Base-by-base conservation (phyloP, 306 rosid genomes). In the Begonia peltatifolia region DNA sequence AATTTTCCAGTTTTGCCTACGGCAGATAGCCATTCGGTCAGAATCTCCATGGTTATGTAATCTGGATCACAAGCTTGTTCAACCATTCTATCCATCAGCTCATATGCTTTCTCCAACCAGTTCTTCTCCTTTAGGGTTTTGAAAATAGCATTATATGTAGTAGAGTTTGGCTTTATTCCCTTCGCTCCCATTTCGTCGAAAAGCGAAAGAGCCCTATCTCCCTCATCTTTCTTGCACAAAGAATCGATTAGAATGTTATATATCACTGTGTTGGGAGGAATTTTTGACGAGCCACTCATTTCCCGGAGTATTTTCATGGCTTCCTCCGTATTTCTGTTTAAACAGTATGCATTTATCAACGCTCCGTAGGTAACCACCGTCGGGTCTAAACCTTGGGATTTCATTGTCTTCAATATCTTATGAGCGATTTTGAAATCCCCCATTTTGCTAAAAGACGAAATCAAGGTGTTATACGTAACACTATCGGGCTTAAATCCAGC, bases 401-500 rank as follows among this genome's bases (percentile, higher is more conserved):
- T 59, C 93, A 88, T 88, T 76, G 70, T 79, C 62, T 61, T 66
- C 77, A 82, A 52, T 52, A 84, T 25, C 61, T 47, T 55, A 48
- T 42, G 53, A 4, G 87, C 80, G 36, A 46, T 55, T 55, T 36
- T 48, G 25, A 77, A 69, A 53, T 78, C 78, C 61, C 97, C 88
- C 44, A 47, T 42, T 70, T 76, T 77, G 67, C 84, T 57, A 2
- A 77, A 76, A 68, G 63, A 69, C 23, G 87, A 72, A 61, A 88
- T 71, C 71, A 88, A 43, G 14, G 82, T 79, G 71, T 88, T 88
- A 64, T 84, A 88, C 5, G 97, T 84, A 47, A 79, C 58, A n/a
- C 15, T 66, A 53, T 88, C 89, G 4, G 87, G 82, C 68, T 76
- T 84, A 41, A 76, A 60, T 62, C 82, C 79, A 50, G 50, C 49